These are phyloP conservation scores for Podila clonocystis DNA, from an alignment of 192 early-diverging fungal genomes.

Conservation along the genomic window DNA sequence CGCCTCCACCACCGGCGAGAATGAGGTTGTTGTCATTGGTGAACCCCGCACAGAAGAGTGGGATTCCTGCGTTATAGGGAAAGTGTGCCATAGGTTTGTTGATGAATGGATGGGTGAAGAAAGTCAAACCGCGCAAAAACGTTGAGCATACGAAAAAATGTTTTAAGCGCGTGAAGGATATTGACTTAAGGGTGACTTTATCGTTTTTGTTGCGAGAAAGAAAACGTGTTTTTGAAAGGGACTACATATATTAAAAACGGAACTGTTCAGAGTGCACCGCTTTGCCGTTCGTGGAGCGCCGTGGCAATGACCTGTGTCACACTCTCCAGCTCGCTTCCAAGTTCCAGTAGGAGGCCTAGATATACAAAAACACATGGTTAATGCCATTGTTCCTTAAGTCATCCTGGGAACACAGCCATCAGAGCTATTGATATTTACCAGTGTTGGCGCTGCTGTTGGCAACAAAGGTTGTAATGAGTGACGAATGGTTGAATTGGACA, in stretches of 20 bases:
- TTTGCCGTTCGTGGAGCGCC: constrained; percentile 57
- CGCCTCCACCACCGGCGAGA: constrained; percentile 90
- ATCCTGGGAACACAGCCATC: neutral
- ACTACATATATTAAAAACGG: no score
- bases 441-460: constrained; percentile 65
- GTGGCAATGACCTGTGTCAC: constrained; percentile 57
- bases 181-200: neutral
- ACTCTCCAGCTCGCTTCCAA: constrained; percentile 58
- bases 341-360: constrained; percentile 57
- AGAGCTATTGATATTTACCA: constrained; percentile 41
- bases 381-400: no score
- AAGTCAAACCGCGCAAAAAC: no score
- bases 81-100: constrained; percentile 42
- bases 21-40: constrained; percentile 66
- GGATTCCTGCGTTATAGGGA: constrained; percentile 63
- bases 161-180: no score
- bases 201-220: neutral
- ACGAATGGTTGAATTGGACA: constrained; percentile 68
- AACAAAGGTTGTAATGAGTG: constrained; percentile 69
- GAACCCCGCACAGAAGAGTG: constrained; percentile 69
- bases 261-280: constrained; percentile 32
- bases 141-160: no score
- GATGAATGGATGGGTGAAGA: neutral
- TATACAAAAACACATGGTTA: neutral
- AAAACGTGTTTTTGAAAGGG: no score